Evolutionary conservation across 495 filamentous ascomycete genomes (phyloP), one percentile per base, ranked within the genome.

Genomic region (Margaritispora aquatica): DNA sequence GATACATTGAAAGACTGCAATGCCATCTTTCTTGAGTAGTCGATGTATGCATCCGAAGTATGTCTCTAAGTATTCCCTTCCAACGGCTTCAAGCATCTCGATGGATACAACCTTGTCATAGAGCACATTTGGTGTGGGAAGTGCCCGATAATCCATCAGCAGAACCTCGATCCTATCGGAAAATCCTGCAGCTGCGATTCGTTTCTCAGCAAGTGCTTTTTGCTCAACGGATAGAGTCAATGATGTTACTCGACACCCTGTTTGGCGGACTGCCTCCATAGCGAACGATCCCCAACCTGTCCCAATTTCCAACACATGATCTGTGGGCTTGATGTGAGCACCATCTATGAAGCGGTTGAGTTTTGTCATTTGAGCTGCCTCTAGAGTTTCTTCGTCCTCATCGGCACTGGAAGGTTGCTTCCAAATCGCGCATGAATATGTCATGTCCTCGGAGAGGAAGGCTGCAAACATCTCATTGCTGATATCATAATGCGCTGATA

Each of bases 71-170:
- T 78, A 88, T 63, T 87, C 80, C 47, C 73, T 66, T 9, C 88
- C 86, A 7, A 89, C 87, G 5, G 85, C 86, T 69, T 90, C 86
- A 26, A 90, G 69, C 87, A 90, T 90, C 68, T 89, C 88, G 59
- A 89, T 85, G 8, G 81, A 85, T 15, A 88, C 75, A 15, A 89
- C 71, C 64, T 87, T 88, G 65, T 89, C 87, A 58, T 82, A 91
- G 24, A 68, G 68, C n/a, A 68, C 70, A 51, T 73, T 71, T 1
- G 81, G 83, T 1, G 75, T 66, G 1, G 77, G 73, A 9, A 86
- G 64, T 17, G 69, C 75, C 26, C 85, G 75, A 62, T 88, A 89
- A 64, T 88, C 85, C 58, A 75, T 74, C 15, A 88, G 70, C 54
- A 79, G 62, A 17, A 88, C 80, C n/a, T 75, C 69, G 55, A 88